Conservation (phyloP, 2,329 filamentous ascomycete species). For the Tolypocladium tropicale region DNA sequence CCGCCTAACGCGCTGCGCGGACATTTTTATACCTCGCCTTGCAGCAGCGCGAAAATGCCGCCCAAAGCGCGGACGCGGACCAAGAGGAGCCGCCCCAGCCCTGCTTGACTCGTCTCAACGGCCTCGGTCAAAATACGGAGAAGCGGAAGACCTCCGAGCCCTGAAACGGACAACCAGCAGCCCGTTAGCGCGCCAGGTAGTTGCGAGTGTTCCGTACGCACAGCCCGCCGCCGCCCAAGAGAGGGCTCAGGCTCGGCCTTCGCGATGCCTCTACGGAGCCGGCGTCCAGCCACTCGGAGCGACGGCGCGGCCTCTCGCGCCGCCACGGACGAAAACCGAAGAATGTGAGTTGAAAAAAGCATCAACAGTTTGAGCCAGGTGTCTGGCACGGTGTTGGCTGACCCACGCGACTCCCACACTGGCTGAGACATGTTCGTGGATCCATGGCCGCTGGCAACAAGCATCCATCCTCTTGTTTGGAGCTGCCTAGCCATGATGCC, state of each 20-base stretch:
- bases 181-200: not conserved
- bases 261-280: not conserved
- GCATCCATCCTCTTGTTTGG: not conserved
- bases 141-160: not conserved
- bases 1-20: not conserved
- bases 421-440: not conserved
- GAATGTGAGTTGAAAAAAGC: not conserved
- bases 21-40: not conserved
- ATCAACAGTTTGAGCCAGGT: not conserved
- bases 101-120: not conserved
- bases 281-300: conserved; percentile 1
- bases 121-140: not conserved
- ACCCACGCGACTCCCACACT: not conserved
- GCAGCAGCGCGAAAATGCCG: not conserved
- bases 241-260: not conserved
- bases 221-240: not conserved
- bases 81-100: not conserved
- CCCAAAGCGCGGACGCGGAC: not conserved
- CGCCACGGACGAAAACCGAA: not conserved
- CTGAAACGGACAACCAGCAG: not conserved
- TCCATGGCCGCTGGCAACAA: not conserved
- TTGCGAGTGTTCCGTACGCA: not conserved
- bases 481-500: not conserved
- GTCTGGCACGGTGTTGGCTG: conserved; percentile 1
- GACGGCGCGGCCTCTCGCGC: not conserved